Base-by-base conservation (phyloP, 805 yeast genomes). In the Zygoascus biomembranicola region DNA sequence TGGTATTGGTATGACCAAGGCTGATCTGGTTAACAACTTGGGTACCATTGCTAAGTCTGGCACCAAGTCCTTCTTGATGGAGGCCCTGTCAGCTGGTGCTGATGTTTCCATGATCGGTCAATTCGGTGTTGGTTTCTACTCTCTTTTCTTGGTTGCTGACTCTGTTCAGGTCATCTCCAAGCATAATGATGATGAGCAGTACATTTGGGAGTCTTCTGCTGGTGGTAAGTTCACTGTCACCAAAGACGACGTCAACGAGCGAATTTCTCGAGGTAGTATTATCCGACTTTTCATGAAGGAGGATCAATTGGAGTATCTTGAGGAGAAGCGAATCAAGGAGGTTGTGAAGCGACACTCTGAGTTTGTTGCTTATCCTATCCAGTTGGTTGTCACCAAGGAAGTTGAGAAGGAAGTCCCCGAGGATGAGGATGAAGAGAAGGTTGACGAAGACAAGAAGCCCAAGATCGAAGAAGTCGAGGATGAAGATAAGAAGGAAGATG, bases 41-140 rank as follows among this genome's bases (percentile, higher is more conserved):
- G 99, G 99, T 85, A 94, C 98, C 63, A 94, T 94, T 72, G 99
- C 99, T 71, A 94, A 94, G 79, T 94, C 99, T 63, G 99, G 99
- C 78, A 94, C 99, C 66, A 94, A 94, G 80, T 89, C 96, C 65
- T 94, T 94, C 76, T 57, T 68, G 39, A 94, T 94, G 99, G 99
- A 94, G 79, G 99, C 99, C 63, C 81, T 95, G 63, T 85, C 96
- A 62, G 98, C 97, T 61, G 99, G 99, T 78, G 99, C 99, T 58
- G 99, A 94, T 74, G 97, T 94, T 59, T 90, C 98, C 61, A 94
- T 94, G 99, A 94, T 94, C 78, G 99, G 99, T 82, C 99, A 94
- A 79, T 94, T 94, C 80, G 99, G 99, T 90, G 99, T 94, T 66
- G 99, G 99, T 84, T 94, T 94, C 92, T 94, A 94, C 85, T 94